A percentile compares a stretch with the other conserved stretches of the same genome.
phyloP scores from a whole-genome alignment of 495 filamentous ascomycete species.

The Saxophila tyrrhenica region DNA sequence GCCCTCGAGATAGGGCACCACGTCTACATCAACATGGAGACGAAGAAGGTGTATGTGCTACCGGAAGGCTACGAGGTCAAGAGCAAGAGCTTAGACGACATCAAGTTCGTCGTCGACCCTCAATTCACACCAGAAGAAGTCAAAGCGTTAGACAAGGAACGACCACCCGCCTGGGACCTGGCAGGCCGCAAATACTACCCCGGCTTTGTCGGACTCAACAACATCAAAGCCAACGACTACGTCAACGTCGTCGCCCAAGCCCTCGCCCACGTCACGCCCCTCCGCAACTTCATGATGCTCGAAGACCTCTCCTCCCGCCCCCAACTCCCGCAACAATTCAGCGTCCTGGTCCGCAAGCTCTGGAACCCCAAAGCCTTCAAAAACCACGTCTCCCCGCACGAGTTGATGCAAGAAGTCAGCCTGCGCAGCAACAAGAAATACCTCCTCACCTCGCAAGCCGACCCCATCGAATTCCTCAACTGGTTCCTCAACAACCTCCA shows the following conservation, averaged over 20 bases:
- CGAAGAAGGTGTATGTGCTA: slow-evolving; percentile 88
- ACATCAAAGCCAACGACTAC: slow-evolving; percentile 99
- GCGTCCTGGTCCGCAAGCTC: slow-evolving; percentile 86
- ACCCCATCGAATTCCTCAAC: slow-evolving; percentile 89
- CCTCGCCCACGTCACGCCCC: slow-evolving; percentile 75
- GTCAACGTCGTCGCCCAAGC: slow-evolving; percentile 94
- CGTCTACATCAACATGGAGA: slow-evolving; percentile 94
- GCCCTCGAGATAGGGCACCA: slow-evolving; percentile 90
- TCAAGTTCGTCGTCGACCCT: slow-evolving; percentile 97
- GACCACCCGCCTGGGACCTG: slow-evolving; percentile 65
- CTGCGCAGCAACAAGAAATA: slow-evolving; percentile 84
- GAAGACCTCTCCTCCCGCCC: slow-evolving; percentile 55
- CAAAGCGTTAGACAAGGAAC: slow-evolving; percentile 63
- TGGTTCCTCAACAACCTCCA: slow-evolving; percentile 98
- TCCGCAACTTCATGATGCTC: slow-evolving; percentile 88
- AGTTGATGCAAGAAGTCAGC: slow-evolving; percentile 89
- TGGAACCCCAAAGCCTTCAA: slow-evolving; percentile 98
- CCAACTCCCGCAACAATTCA: slow-evolving; percentile 63
- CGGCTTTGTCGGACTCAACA: slow-evolving; percentile 97
- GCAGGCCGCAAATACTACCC: slow-evolving; percentile 69
- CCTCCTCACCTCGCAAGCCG: slow-evolving; percentile 80
- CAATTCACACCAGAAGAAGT: slow-evolving; percentile 69
- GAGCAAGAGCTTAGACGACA: slow-evolving; percentile 92
- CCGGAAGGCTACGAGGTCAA: slow-evolving; percentile 96
- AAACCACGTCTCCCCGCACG: slow-evolving; percentile 92